Percentiles rank a stretch among this genome's conserved stretches.
phyloP scores from a whole-genome alignment of 352 stramenopile species.

The Globisporangium irregulare region DNA sequence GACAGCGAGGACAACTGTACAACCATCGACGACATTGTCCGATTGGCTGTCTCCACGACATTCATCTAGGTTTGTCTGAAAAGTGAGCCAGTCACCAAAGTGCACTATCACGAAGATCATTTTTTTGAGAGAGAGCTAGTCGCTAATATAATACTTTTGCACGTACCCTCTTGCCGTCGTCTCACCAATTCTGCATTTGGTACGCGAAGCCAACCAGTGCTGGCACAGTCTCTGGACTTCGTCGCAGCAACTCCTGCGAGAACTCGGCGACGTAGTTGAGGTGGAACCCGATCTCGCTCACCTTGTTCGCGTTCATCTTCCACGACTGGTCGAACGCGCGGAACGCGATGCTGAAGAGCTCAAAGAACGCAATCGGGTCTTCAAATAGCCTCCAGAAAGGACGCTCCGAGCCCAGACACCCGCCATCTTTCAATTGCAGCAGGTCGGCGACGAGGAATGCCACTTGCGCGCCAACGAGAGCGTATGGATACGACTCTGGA shows the following conservation, averaged over 20 bases:
- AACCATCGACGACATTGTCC: conserved; percentile 18
- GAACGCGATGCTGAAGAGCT: conserved; percentile 77
- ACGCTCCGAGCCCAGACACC: conserved; percentile 66
- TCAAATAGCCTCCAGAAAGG: conserved; percentile 86
- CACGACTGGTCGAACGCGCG: conserved; percentile 71
- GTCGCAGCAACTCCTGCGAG: conserved; percentile 65
- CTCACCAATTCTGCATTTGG: conserved; percentile 77
- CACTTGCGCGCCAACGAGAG: conserved; percentile 47
- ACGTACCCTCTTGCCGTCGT: conserved; percentile 1
- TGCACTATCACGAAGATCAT: neutral
- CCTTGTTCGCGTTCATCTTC: conserved; percentile 42
- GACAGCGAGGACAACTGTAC: neutral
- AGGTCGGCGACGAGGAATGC: conserved; percentile 61
- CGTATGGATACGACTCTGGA: conserved; percentile 64
- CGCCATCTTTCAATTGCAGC: conserved; percentile 70
- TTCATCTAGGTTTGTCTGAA: conserved; percentile 3
- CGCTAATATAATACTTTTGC: conserved; percentile 18
- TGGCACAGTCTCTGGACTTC: conserved; percentile 53
- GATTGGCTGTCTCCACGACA: conserved; percentile 20
- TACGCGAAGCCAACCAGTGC: conserved; percentile 64
- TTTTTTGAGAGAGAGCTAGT: neutral
- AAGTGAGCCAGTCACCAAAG: neutral
- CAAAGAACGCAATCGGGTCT: conserved; percentile 78
- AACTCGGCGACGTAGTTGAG: conserved; percentile 71
- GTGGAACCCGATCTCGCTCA: conserved; percentile 58